Conservation (phyloP, 495 filamentous ascomycete genomes). For the Hyaloscypha hepaticicola region DNA sequence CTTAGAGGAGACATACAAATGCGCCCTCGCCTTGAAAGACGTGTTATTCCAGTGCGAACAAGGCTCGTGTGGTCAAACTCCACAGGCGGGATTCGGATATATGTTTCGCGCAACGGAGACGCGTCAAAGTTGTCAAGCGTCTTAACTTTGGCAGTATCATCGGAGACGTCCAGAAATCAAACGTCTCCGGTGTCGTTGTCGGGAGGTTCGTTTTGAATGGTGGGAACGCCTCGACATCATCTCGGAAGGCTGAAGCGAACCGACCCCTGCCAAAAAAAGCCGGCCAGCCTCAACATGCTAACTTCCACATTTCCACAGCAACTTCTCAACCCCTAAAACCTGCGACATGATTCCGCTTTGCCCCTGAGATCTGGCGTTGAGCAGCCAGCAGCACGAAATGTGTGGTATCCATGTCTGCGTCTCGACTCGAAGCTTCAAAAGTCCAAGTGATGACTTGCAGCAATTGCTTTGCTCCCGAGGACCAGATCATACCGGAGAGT, state of each 20-base stretch:
- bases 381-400: conserved; percentile 15
- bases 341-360: too few relatives aligned
- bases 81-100: not conserved
- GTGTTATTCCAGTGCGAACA: conserved; percentile 11
- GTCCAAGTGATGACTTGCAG: conserved; percentile 23
- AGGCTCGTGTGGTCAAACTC: conserved; percentile 21
- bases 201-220: not conserved
- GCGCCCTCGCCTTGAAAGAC: conserved; percentile 23
- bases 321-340: not conserved
- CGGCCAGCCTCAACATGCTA: not conserved
- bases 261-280: not conserved
- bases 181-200: not conserved
- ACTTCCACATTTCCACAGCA: not conserved
- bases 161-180: not conserved
- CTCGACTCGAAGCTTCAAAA: conserved; percentile 17
- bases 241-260: conserved; percentile 18
- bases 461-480: conserved; percentile 39
- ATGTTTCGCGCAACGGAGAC: not conserved
- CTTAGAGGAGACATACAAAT: conserved; percentile 34
- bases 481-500: conserved; percentile 50
- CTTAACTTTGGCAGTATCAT: not conserved
- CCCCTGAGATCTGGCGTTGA: not conserved
- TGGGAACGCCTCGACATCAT: not conserved
- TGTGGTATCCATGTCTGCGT: conserved; percentile 33
- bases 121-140: not conserved